These are phyloP conservation scores for Penicillium daleae DNA, from an alignment of 495 filamentous ascomycete species.

Conservation along the genomic window DNA sequence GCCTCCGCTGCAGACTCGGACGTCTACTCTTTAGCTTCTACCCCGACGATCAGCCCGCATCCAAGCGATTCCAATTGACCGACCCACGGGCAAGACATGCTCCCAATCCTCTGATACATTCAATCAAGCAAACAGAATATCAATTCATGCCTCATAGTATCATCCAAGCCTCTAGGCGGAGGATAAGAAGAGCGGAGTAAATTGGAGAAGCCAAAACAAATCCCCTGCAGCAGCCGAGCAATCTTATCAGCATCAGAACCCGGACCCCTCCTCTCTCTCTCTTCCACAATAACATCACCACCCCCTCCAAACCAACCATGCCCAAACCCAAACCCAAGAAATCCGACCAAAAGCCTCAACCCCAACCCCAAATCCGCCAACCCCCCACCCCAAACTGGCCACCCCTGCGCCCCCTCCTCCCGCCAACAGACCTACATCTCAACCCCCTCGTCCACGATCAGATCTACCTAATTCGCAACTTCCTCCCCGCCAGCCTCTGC, in stretches of 20 bases:
- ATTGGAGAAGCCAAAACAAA: conserved; percentile 3
- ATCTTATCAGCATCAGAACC: background rate
- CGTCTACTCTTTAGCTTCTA: conserved; percentile 2
- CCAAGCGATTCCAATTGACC: background rate
- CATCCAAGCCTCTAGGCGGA: background rate
- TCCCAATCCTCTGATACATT: background rate
- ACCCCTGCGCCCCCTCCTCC: conserved; percentile 70
- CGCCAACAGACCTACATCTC: conserved; percentile 64
- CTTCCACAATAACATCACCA: background rate
- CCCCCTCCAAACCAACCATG: background rate
- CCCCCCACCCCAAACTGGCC: conserved; percentile 69
- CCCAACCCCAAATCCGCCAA: conserved; percentile 19
- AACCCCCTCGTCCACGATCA: conserved; percentile 63
- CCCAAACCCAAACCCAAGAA: conserved; percentile 35
- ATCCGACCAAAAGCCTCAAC: no score
- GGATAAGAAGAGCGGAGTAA: background rate
- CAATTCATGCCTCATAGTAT: background rate
- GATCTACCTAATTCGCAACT: conserved; percentile 74
- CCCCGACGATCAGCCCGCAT: background rate
- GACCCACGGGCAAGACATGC: background rate
- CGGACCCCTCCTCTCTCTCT: background rate
- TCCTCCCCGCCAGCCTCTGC: conserved; percentile 81
- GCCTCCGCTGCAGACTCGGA: conserved; percentile 23
- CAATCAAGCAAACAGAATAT: background rate
- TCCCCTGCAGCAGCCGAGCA: background rate